Percentiles rank a stretch among this genome's conserved stretches.
Conservation (phyloP, 306 rosid genomes). For the Canavalia ensiformis region DNA sequence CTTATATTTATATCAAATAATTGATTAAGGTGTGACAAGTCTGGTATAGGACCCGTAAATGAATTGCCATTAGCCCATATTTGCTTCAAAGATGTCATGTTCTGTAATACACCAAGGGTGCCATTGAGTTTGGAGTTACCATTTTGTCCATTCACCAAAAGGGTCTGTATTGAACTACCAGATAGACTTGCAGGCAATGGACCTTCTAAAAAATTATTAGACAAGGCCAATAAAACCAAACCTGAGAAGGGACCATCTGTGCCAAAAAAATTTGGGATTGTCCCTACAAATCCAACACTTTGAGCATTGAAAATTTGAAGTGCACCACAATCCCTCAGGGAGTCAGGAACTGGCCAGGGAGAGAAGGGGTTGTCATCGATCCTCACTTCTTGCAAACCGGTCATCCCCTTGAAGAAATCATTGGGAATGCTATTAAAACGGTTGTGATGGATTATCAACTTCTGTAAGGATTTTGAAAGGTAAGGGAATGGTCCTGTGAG, state of each 20-base stretch:
- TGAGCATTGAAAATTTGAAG: conserved; percentile 61
- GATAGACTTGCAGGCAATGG: conserved; percentile 65
- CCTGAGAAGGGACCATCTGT: conserved; percentile 51
- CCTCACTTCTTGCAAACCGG: conserved; percentile 46
- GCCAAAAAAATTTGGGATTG: conserved; percentile 66
- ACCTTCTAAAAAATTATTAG: conserved; percentile 68
- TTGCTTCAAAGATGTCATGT: conserved; percentile 61
- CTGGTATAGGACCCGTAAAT: conserved; percentile 86
- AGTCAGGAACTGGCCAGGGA: conserved; percentile 67
- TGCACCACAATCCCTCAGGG: conserved; percentile 47
- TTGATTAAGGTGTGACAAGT: conserved; percentile 51
- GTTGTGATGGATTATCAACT: conserved; percentile 61
- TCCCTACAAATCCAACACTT: conserved; percentile 54
- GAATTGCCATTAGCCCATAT: conserved; percentile 70
- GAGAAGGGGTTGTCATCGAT: conserved; percentile 63
- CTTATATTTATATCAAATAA: conserved; percentile 59
- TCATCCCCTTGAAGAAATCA: conserved; percentile 65
- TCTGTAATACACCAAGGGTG: conserved; percentile 61
- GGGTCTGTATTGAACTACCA: conserved; percentile 54
- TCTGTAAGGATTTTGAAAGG: conserved; percentile 51
- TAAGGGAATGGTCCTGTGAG: conserved; percentile 73
- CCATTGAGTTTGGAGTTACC: conserved; percentile 70
- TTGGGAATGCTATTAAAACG: conserved; percentile 59
- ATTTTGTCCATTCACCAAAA: conserved; percentile 72
- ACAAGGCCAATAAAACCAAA: conserved; percentile 56